Evolutionary conservation across 2,329 filamentous ascomycete species (phyloP).

Genomic region (Apiospora rasikravindrae): DNA sequence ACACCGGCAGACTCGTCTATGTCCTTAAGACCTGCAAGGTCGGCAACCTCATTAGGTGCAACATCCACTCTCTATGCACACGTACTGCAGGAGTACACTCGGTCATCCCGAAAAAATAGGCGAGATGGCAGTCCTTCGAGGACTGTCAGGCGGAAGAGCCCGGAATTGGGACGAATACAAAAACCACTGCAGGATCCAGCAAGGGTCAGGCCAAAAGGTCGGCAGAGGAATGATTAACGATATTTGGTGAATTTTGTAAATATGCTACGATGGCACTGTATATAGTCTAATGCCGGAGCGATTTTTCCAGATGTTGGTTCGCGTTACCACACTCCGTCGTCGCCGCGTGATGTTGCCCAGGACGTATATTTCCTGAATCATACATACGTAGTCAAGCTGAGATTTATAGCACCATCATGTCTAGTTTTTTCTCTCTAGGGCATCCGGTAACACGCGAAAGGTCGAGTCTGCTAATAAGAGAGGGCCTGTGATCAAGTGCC

Average conservation of each 20-base stretch:
- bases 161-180: slow-evolving; percentile 54
- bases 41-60: slow-evolving; percentile 33
- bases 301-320: neutral
- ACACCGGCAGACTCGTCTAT: slow-evolving; percentile 41
- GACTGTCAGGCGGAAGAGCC: slow-evolving; percentile 49
- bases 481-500: neutral
- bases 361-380: neutral
- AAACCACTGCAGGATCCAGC: slow-evolving; percentile 49
- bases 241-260: slow-evolving; percentile 35
- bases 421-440: neutral
- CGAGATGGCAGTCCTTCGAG: slow-evolving; percentile 42
- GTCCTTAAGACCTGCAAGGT: slow-evolving; percentile 19
- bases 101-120: slow-evolving; percentile 34
- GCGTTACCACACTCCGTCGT: neutral
- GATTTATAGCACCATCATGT: neutral
- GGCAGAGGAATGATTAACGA: slow-evolving; percentile 45
- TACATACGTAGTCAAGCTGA: neutral
- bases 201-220: slow-evolving; percentile 47
- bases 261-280: slow-evolving; percentile 39
- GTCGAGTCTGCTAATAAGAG: neutral
- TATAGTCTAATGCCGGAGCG: slow-evolving; percentile 29
- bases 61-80: slow-evolving; percentile 34
- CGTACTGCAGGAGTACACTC: slow-evolving; percentile 31
- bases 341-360: no score
- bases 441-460: neutral